phyloP scores from a whole-genome alignment of 2,329 filamentous ascomycete species.

The Colletotrichum neosansevieriae region DNA sequence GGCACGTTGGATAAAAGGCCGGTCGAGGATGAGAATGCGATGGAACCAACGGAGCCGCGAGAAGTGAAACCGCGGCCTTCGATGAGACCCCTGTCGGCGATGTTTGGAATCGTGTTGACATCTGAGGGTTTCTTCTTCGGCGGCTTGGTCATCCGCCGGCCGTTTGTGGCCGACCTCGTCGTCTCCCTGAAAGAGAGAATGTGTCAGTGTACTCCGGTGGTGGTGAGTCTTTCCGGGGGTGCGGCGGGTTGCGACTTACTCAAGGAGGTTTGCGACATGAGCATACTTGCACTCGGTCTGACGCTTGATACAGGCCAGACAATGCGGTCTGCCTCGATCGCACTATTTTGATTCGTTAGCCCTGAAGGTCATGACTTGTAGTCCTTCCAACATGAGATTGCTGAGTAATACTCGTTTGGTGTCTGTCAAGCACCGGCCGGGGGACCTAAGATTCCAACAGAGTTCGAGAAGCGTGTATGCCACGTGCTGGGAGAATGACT shows the following conservation, averaged over 20 bases:
- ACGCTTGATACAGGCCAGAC: slow-evolving; percentile 78
- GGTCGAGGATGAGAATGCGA: slow-evolving; percentile 60
- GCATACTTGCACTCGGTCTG: slow-evolving; percentile 83
- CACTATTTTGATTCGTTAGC: slow-evolving; percentile 62
- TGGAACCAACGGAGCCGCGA: slow-evolving; percentile 58
- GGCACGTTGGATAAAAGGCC: slow-evolving; percentile 79
- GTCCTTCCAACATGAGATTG: neutral
- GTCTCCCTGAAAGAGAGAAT: slow-evolving; percentile 62
- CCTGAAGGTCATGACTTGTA: neutral
- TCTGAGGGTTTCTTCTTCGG: slow-evolving; percentile 64
- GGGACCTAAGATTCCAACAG: neutral
- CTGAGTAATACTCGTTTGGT: neutral
- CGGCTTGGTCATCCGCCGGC: slow-evolving; percentile 68
- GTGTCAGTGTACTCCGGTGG: too few relatives aligned
- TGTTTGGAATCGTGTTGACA: slow-evolving; percentile 62
- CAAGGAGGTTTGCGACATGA: slow-evolving; percentile 80
- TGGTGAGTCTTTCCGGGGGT: neutral
- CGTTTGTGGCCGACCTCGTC: slow-evolving; percentile 64
- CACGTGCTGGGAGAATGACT: neutral
- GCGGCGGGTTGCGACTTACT: slow-evolving; percentile 63
- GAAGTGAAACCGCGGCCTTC: slow-evolving; percentile 58
- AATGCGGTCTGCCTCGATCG: slow-evolving; percentile 78
- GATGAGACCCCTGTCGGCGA: slow-evolving; percentile 65
- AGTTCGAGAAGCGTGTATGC: slow-evolving; percentile 4
- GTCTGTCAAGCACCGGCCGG: neutral